Conservation (phyloP, 805 yeast genomes). For the Cyberlindnera meyerae region DNA sequence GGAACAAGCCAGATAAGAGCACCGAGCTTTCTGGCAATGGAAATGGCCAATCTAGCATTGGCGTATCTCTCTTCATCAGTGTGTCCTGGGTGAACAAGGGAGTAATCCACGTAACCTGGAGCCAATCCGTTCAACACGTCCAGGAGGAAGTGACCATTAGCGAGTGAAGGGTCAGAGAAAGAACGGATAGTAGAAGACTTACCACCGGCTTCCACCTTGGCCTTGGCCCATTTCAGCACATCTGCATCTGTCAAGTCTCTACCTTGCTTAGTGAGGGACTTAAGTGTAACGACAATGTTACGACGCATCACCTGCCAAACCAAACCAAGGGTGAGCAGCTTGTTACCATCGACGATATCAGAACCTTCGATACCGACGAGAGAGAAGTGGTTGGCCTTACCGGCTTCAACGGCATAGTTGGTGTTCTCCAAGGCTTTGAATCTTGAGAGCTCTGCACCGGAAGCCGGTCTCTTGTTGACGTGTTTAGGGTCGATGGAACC, state of each 20-base stretch:
- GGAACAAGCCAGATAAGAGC: slow-evolving; percentile 99
- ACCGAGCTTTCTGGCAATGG: slow-evolving; percentile 96
- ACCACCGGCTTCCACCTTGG: slow-evolving; percentile 81
- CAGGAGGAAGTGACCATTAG: slow-evolving; percentile 76
- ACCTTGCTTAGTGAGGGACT: slow-evolving; percentile 60
- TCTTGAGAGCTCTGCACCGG: slow-evolving; percentile 72
- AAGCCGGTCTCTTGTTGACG: slow-evolving; percentile 78
- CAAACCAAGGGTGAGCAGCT: slow-evolving; percentile 80
- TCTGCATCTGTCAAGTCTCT: slow-evolving; percentile 77
- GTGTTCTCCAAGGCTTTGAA: slow-evolving; percentile 96
- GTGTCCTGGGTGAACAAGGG: slow-evolving; percentile 73
- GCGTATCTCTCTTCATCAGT: slow-evolving; percentile 86
- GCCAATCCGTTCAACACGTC: slow-evolving; percentile 90
- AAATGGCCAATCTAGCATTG: slow-evolving; percentile 94
- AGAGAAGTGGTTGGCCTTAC: slow-evolving; percentile 88
- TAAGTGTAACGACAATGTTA: slow-evolving; percentile 81
- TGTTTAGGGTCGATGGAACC: slow-evolving; percentile 78
- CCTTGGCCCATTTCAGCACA: slow-evolving; percentile 91
- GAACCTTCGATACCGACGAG: slow-evolving; percentile 98
- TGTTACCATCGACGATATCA: slow-evolving; percentile 91
- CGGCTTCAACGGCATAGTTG: slow-evolving; percentile 96
- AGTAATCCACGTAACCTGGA: slow-evolving; percentile 97
- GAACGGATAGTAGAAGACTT: slow-evolving; percentile 69
- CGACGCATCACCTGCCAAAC: slow-evolving; percentile 99
- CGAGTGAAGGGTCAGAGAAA: slow-evolving; percentile 73